Evolutionary conservation across 257 asterid species (phyloP).

Genomic region (Nicotiana noctiflora): DNA sequence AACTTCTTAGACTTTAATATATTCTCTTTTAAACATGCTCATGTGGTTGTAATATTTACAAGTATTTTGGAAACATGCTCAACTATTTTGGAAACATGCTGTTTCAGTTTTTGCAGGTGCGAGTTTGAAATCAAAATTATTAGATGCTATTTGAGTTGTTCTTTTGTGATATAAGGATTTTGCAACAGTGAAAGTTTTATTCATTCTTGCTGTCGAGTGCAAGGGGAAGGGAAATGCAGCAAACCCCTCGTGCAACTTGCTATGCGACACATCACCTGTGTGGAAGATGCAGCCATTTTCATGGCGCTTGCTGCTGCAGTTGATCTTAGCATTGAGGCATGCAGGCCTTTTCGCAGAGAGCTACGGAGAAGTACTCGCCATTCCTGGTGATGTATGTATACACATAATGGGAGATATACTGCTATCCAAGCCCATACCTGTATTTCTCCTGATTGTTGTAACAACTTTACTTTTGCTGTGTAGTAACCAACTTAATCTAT

Average conservation of each 20-base stretch:
- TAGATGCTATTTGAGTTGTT: no score
- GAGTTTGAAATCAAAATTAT: no score
- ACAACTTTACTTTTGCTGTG: neutral
- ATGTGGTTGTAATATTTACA: no score
- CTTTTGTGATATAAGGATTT: no score
- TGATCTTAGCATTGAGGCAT: slow-evolving; percentile 88
- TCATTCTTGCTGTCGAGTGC: slow-evolving; percentile 82
- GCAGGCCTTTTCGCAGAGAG: slow-evolving; percentile 73
- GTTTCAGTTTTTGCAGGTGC: no score
- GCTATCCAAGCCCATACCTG: neutral
- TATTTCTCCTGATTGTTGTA: slow-evolving; percentile 8
- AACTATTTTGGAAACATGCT: no score
- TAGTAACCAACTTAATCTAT: neutral
- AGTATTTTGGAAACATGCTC: no score
- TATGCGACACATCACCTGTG: slow-evolving; percentile 79
- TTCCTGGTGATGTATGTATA: slow-evolving; percentile 51
- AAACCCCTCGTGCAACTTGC: slow-evolving; percentile 85
- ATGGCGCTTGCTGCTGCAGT: slow-evolving; percentile 98
- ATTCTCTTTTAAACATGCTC: no score
- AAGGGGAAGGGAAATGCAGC: slow-evolving; percentile 76
- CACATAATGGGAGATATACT: neutral
- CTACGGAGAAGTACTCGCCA: slow-evolving; percentile 47
- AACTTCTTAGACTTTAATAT: no score
- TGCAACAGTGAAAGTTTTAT: no score
- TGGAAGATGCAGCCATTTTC: slow-evolving; percentile 94